These are phyloP conservation scores for Trichoderma lentiforme DNA, from an alignment of 2,329 filamentous ascomycete species.

Conservation along the genomic window DNA sequence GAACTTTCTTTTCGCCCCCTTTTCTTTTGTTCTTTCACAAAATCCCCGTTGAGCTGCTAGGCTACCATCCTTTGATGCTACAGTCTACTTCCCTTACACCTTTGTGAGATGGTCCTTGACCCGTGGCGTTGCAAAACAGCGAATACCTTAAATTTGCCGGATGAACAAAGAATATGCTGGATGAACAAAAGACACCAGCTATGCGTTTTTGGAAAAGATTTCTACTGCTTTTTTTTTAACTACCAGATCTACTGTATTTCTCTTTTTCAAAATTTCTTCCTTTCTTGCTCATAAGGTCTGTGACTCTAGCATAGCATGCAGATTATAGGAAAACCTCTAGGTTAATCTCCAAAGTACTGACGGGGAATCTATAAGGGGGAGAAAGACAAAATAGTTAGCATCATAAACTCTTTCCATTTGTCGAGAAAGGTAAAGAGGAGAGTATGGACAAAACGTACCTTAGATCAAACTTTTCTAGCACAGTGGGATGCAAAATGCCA, in stretches of 20 bases:
- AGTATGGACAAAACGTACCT: slow-evolving; percentile 49
- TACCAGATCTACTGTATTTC: slow-evolving; percentile 12
- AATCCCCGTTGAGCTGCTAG: not conserved
- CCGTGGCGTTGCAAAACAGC: not conserved
- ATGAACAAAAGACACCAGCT: not conserved
- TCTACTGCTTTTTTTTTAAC: slow-evolving; percentile 10
- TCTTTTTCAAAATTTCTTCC: slow-evolving; percentile 25
- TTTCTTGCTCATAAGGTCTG: not conserved
- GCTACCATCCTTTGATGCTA: not conserved
- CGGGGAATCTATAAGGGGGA: slow-evolving; percentile 63
- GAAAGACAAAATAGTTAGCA: not conserved
- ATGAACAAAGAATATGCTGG: not conserved
- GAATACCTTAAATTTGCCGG: not conserved
- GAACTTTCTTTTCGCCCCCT: not conserved
- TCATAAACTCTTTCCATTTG: no score
- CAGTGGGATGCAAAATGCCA: slow-evolving; percentile 88
- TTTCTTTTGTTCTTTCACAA: not conserved
- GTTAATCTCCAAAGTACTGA: slow-evolving; percentile 92
- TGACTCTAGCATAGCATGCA: not conserved
- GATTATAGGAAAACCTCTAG: slow-evolving; percentile 82
- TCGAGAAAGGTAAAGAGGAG: not conserved
- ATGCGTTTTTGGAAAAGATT: not conserved
- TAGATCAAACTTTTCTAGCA: slow-evolving; percentile 90
- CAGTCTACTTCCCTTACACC: not conserved
- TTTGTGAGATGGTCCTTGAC: not conserved